A percentile compares a stretch with the other conserved stretches of the same genome.
Conservation (phyloP, 2,329 filamentous ascomycete species). For the Talaromyces sp. region DNA sequence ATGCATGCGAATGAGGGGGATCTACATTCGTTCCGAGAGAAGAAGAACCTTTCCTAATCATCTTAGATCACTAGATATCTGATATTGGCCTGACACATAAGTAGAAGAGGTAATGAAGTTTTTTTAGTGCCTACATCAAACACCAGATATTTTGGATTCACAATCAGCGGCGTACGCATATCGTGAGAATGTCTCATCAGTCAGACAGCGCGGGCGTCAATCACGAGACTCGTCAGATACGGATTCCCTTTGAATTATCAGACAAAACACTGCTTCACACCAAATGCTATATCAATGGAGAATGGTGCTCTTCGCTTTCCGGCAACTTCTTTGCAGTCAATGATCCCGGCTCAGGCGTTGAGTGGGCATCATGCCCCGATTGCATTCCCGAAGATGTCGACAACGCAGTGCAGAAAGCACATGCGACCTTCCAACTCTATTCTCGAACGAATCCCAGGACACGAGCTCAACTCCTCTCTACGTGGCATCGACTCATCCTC, state of each 20-base stretch:
- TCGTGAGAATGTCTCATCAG: neutral
- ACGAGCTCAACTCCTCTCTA: conserved; percentile 58
- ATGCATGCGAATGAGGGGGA: neutral
- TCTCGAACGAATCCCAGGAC: conserved; percentile 56
- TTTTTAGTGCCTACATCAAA: neutral
- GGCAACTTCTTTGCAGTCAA: conserved; percentile 47
- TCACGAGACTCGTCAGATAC: neutral
- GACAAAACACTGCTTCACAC: conserved; percentile 46
- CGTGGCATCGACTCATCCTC: conserved; percentile 61
- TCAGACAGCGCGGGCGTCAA: neutral
- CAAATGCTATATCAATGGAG: conserved; percentile 48
- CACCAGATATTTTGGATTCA: neutral
- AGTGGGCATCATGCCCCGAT: conserved; percentile 50
- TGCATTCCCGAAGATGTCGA: conserved; percentile 57
- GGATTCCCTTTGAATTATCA: conserved; percentile 25
- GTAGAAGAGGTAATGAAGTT: no score
- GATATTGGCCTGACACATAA: no score
- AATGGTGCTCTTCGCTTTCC: conserved; percentile 44
- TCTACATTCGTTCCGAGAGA: neutral
- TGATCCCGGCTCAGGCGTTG: conserved; percentile 49
- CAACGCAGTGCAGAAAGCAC: conserved; percentile 53
- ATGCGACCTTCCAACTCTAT: conserved; percentile 58
- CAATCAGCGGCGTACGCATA: neutral
- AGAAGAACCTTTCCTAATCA: neutral
- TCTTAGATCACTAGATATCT: no score